Conservation (phyloP, 768 basidiomycete genomes). For the Gloeophyllum trabeum region DNA sequence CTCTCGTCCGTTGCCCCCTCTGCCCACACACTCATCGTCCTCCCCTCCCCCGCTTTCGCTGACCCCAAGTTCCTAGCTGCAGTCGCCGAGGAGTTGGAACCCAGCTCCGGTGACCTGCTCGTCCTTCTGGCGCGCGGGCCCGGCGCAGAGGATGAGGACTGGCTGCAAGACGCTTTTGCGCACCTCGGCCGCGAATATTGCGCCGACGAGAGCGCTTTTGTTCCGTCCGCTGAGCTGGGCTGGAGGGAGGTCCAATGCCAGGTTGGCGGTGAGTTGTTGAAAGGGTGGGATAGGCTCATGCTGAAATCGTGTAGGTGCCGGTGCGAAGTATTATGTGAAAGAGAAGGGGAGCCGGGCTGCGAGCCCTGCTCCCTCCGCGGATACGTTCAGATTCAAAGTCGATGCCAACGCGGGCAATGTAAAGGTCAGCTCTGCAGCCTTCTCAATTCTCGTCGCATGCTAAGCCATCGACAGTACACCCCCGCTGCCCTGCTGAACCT, state of each 20-base stretch:
- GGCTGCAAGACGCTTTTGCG: background rate
- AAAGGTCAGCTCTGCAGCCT: background rate
- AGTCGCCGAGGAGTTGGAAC: background rate
- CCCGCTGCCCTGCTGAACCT: conserved; percentile 27
- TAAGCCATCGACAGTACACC: conserved; percentile 24
- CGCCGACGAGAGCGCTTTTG: background rate
- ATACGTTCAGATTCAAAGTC: background rate
- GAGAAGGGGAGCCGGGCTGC: background rate
- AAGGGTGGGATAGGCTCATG: background rate
- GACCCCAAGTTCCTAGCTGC: background rate
- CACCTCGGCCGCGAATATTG: background rate
- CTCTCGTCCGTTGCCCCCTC: background rate
- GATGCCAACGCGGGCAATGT: background rate
- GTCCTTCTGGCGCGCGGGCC: background rate
- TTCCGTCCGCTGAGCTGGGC: background rate
- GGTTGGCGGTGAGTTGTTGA: background rate
- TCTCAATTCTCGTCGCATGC: background rate
- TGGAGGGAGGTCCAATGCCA: background rate
- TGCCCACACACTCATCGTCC: background rate
- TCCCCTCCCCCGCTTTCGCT: background rate
- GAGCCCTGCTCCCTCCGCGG: background rate
- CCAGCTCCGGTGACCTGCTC: background rate
- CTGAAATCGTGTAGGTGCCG: background rate
- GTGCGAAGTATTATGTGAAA: background rate
- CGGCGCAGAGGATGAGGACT: background rate